Percentiles rank a stretch among this genome's conserved stretches.
phyloP scores from a whole-genome alignment of 1,284 basidiomycete species.

The Laetiporus sulphureus region DNA sequence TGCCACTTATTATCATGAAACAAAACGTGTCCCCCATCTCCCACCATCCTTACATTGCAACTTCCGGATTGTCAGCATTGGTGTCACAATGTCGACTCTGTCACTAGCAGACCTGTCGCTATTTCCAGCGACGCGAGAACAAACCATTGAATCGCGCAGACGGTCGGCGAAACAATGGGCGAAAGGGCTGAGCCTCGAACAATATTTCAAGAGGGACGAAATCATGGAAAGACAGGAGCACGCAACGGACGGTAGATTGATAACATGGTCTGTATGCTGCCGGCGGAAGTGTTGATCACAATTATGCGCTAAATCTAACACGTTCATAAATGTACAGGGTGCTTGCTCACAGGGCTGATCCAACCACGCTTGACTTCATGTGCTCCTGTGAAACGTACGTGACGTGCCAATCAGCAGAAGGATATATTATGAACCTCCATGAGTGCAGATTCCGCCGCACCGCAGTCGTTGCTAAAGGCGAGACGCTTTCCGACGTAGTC shows the following conservation, averaged over 20 bases:
- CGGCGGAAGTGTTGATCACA: too few species aligned
- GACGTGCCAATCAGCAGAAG: too few species aligned
- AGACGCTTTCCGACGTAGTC: conserved; percentile 17
- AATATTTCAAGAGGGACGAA: conserved; percentile 29
- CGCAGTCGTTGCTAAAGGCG: conserved; percentile 15
- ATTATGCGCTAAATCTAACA: too few species aligned
- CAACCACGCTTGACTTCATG: conserved; percentile 33
- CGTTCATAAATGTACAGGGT: conserved; percentile 33
- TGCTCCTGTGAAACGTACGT: conserved; percentile 41
- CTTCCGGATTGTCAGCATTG: not conserved
- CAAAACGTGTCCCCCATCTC: too few species aligned
- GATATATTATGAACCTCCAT: too few species aligned
- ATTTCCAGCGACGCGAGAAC: conserved; percentile 26
- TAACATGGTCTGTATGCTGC: conserved; percentile 32
- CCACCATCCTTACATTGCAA: too few species aligned
- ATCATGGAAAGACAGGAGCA: conserved; percentile 31
- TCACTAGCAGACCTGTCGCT: conserved; percentile 16
- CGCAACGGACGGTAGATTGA: conserved; percentile 28
- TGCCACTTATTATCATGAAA: too few species aligned
- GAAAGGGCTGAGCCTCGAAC: conserved; percentile 25
- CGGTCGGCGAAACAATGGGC: conserved; percentile 31
- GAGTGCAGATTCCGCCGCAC: conserved; percentile 25
- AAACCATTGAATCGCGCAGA: conserved; percentile 27
- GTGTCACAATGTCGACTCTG: not conserved
- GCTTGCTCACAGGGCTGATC: conserved; percentile 32